Evolutionary conservation across 2,329 filamentous ascomycete species (phyloP).

Genomic region (Penicillium sp.): DNA sequence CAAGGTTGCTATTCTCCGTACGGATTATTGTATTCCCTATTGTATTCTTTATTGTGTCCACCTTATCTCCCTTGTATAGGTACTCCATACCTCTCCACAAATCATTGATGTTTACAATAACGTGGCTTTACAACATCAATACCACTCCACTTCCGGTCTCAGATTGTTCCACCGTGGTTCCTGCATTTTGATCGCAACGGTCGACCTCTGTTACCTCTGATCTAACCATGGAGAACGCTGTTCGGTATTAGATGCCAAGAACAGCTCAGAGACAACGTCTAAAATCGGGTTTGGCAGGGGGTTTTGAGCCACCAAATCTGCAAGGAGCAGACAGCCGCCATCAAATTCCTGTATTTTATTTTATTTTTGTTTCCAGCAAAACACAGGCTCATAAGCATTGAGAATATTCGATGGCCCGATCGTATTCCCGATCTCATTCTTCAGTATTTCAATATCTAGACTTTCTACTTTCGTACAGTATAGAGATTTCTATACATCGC

Average conservation of each 20-base stretch:
- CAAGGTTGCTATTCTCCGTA: background rate
- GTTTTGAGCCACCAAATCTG: background rate
- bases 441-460: background rate
- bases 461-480: background rate
- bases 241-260: background rate
- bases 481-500: background rate
- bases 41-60: background rate
- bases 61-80: background rate
- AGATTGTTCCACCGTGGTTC: background rate
- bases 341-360: background rate
- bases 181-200: background rate
- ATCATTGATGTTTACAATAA: background rate
- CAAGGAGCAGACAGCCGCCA: conserved; percentile 6
- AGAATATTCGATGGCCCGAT: background rate
- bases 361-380: background rate
- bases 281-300: background rate
- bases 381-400: conserved; percentile 1
- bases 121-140: background rate
- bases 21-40: background rate
- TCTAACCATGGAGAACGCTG: background rate
- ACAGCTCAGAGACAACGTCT: background rate
- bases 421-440: background rate
- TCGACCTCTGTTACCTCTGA: background rate
- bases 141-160: background rate
- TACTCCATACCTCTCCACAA: background rate